phyloP scores from a whole-genome alignment of 1,139 yeast species.

The Tardiomyces blankii region DNA sequence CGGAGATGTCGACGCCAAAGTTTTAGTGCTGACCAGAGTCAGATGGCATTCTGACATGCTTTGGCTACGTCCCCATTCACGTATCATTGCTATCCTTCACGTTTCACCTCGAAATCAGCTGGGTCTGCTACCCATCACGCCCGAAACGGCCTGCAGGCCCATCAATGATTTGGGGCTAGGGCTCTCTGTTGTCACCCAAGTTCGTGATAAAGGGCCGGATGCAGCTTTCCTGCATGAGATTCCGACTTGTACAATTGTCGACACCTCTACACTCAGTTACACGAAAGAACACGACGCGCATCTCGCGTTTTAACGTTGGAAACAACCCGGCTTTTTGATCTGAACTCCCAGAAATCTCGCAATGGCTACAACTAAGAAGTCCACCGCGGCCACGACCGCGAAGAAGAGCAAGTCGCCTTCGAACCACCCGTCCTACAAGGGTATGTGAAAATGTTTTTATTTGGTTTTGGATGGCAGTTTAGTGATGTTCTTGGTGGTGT shows the following conservation, averaged over 20 bases:
- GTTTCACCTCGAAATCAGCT: too few species aligned
- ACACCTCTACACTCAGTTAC: not conserved
- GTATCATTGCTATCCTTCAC: too few species aligned
- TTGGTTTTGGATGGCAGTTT: not conserved
- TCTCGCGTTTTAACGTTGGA: not conserved
- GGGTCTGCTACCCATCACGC: not conserved
- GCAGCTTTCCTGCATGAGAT: not conserved
- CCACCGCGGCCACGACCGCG: conserved; percentile 18
- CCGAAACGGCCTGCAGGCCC: not conserved
- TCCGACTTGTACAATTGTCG: not conserved
- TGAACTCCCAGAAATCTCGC: conserved; percentile 8
- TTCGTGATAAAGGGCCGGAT: not conserved
- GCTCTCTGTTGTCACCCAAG: not conserved
- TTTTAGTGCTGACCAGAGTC: too few species aligned
- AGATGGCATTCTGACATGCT: too few species aligned
- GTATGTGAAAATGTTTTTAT: conserved; percentile 14
- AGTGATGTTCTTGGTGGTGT: too few species aligned
- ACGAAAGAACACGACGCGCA: not conserved
- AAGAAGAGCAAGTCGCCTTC: conserved; percentile 16
- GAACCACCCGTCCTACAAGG: conserved; percentile 33
- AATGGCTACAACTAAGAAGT: conserved; percentile 11
- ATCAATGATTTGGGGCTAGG: not conserved
- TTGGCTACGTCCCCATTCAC: too few species aligned
- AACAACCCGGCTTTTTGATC: not conserved
- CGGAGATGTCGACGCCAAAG: too few species aligned